These are phyloP conservation scores for Ophiorrhiza pumila DNA, from an alignment of 257 asterid species.

Conservation along the genomic window DNA sequence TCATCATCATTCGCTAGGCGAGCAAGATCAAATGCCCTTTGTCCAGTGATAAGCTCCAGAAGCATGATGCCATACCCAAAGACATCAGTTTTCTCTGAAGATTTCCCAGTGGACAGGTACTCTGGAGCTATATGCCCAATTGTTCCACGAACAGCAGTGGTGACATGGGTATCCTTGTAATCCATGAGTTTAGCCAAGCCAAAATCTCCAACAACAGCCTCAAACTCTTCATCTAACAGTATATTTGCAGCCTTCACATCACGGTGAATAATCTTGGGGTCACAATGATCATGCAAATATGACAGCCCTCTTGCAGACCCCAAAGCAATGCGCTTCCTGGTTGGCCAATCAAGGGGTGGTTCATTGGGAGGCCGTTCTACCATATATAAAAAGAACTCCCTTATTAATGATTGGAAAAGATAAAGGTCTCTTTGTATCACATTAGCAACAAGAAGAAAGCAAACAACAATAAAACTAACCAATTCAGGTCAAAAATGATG, in stretches of 20 bases:
- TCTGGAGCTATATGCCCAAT: slow-evolving; percentile 63
- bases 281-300: slow-evolving; percentile 53
- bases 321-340: slow-evolving; percentile 45
- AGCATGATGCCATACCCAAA: slow-evolving; percentile 60
- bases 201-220: slow-evolving; percentile 59
- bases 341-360: slow-evolving; percentile 56
- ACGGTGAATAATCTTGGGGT: slow-evolving; percentile 57
- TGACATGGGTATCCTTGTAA: slow-evolving; percentile 55
- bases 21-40: slow-evolving; percentile 55
- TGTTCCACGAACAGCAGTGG: slow-evolving; percentile 57
- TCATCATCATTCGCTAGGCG: slow-evolving; percentile 58
- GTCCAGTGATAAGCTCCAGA: slow-evolving; percentile 51
- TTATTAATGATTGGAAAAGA: not conserved
- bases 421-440: not conserved
- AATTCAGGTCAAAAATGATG: not conserved
- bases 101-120: slow-evolving; percentile 53
- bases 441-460: not conserved
- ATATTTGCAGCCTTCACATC: slow-evolving; percentile 58
- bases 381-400: not conserved
- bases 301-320: slow-evolving; percentile 58
- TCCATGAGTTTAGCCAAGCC: slow-evolving; percentile 62
- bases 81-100: slow-evolving; percentile 53
- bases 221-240: slow-evolving; percentile 51
- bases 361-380: slow-evolving; percentile 46
- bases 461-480: not conserved